Percentiles rank a stretch among this genome's conserved stretches.
These are phyloP conservation scores for Luzula sylvatica DNA, from an alignment of 176 grass and related monocot genomes.

Conservation along the genomic window DNA sequence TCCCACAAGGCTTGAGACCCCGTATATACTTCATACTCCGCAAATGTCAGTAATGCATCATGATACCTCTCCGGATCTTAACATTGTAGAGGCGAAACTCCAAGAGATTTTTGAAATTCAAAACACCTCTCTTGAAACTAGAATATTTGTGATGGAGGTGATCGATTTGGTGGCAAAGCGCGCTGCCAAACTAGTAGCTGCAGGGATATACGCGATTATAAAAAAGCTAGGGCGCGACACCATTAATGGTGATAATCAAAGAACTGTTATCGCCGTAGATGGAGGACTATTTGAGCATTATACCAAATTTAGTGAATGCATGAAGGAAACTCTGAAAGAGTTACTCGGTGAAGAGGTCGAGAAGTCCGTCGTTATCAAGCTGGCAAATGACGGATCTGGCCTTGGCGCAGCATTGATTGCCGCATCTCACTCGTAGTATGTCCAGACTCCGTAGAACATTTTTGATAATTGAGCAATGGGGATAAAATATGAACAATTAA, in stretches of 20 bases:
- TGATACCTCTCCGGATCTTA: conserved; percentile 50
- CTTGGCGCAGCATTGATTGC: conserved; percentile 13
- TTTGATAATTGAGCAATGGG: too few species aligned
- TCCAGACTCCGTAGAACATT: too few species aligned
- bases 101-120: conserved; percentile 52
- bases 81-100: conserved; percentile 36
- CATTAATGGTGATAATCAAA: conserved; percentile 16
- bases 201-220: conserved; percentile 44
- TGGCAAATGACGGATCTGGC: too few species aligned
- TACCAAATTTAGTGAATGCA: conserved; percentile 25
- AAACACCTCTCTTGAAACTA: conserved; percentile 41
- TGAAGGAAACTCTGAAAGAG: conserved; percentile 34
- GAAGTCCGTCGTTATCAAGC: conserved; percentile 20
- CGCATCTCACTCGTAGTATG: conserved; percentile 18
- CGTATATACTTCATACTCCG: conserved; percentile 48
- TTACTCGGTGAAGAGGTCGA: conserved; percentile 35
- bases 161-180: conserved; percentile 46
- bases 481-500: too few species aligned
- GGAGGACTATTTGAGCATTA: conserved; percentile 47
- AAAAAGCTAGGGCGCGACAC: conserved; percentile 44
- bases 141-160: conserved; percentile 25
- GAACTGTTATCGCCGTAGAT: conserved; percentile 44
- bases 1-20: conserved; percentile 41
- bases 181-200: conserved; percentile 34
- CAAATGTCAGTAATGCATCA: conserved; percentile 49